Evolutionary conservation across 2,329 filamentous ascomycete genomes (phyloP), one percentile per base, ranked within the genome.

Genomic region (Mycosphaerelloides madeirae): DNA sequence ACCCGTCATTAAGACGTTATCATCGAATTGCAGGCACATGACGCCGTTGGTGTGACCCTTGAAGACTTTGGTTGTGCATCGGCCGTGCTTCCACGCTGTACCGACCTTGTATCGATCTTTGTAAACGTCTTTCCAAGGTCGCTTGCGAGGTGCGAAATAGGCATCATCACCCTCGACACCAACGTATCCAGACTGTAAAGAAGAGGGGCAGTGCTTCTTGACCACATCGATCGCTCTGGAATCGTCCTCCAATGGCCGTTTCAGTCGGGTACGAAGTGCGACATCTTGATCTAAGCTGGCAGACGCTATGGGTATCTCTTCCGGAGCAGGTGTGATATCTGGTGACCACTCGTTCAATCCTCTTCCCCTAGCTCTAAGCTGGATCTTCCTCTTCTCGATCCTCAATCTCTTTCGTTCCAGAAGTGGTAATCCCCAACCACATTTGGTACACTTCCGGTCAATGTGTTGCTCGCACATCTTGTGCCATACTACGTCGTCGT

Each of bases 391-490:
- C 67, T 88, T 95, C 66, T 91, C 89, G 51, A 87, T 89, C 54
- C 87, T 80, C 52, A 98, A 70, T 58, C 87, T 80, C 68, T 95
- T 95, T 57, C 88, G 80, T 62, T 98, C 93, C 39, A 98, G 71
- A 44, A 95, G 70, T 13, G 93, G 93, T 48, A 98, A 68, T 2
- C 93, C 93, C 88, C 90, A 97, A 18, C 93, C 91, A 63, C 93
- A 98, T 63, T 93, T 95, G 48, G 83, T 90, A 66, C 90, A 96
- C 64, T 95, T 95, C 49, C 88, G 77, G 64, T 94, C 87, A 57
- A 96, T 94, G 65, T 95, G 90, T 63, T 97, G 91, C 66, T 95
- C 89, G 64, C 93, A 98, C 90, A 97, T 96, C 53, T 84, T 85
- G 63, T 96, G 87, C 93, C 93, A 98, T 3, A 98, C 91, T 7